These are phyloP conservation scores for Capsaspora owczarzaki DNA, from an alignment of 78 protist species.

Conservation along the genomic window DNA sequence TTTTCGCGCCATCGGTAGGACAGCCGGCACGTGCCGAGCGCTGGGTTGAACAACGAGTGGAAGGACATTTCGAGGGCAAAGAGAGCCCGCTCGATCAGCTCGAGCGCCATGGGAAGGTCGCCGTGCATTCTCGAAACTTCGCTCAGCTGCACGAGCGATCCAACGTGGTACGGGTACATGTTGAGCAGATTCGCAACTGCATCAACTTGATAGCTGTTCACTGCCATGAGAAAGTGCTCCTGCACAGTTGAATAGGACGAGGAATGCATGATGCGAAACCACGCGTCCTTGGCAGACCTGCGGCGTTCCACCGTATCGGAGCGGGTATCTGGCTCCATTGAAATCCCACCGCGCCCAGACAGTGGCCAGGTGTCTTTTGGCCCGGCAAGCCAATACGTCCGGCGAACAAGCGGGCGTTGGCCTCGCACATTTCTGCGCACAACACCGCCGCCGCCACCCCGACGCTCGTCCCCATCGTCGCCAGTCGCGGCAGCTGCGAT, in stretches of 20 bases:
- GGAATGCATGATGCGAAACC: background rate
- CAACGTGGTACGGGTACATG: conserved; percentile 1
- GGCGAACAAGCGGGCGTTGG: no score
- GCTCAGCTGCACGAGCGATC: background rate
- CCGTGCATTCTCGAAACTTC: background rate
- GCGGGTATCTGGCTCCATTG: no score
- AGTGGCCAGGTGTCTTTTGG: background rate
- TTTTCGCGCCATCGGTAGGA: background rate
- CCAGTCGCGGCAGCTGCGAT: background rate
- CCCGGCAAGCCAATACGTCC: background rate
- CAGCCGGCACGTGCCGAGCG: background rate
- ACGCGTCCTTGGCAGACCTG: no score
- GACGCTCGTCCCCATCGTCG: background rate
- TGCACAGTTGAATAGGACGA: background rate
- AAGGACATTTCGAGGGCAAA: background rate
- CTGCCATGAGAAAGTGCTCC: background rate
- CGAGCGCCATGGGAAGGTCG: background rate
- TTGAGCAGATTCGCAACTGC: background rate
- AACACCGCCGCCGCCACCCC: background rate
- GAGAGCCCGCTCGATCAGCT: conserved; percentile 6
- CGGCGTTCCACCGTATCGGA: background rate
- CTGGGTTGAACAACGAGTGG: background rate
- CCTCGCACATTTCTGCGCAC: background rate
- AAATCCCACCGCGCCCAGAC: background rate
- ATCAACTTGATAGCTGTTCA: background rate